Conservation (phyloP, 2,329 filamentous ascomycete species). For the Cladosporium sp. region DNA sequence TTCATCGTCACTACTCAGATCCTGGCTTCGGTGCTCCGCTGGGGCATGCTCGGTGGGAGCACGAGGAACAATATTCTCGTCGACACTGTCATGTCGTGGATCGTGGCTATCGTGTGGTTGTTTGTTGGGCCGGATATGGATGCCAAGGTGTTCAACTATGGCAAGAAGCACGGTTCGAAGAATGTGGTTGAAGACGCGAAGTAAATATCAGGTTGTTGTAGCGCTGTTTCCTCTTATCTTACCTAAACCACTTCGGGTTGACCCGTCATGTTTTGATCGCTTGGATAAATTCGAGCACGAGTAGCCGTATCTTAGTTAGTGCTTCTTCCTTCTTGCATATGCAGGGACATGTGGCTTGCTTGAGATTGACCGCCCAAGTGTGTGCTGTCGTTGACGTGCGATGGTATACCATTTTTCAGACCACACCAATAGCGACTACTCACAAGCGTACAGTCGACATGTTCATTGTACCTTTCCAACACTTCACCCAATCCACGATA, state of each 20-base stretch:
- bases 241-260: no score
- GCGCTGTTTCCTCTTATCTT: no score
- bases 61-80: conserved; percentile 55
- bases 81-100: conserved; percentile 59
- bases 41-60: conserved; percentile 54
- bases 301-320: no score
- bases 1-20: conserved; percentile 77
- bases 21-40: conserved; percentile 72
- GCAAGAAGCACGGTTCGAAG: conserved; percentile 45
- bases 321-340: neutral
- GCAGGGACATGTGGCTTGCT: neutral
- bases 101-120: conserved; percentile 56
- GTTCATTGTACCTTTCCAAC: no score
- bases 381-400: neutral
- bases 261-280: no score
- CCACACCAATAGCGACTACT: no score
- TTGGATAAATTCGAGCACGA: no score
- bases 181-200: conserved; percentile 10
- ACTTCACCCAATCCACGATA: no score
- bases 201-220: neutral
- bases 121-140: conserved; percentile 61
- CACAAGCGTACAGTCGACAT: no score
- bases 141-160: conserved; percentile 59
- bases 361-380: no score
- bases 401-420: no score